A percentile compares a stretch with the other conserved stretches of the same genome.
These are phyloP conservation scores for Aegle marmelos DNA, from an alignment of 345 rosid genomes.

Conservation along the genomic window DNA sequence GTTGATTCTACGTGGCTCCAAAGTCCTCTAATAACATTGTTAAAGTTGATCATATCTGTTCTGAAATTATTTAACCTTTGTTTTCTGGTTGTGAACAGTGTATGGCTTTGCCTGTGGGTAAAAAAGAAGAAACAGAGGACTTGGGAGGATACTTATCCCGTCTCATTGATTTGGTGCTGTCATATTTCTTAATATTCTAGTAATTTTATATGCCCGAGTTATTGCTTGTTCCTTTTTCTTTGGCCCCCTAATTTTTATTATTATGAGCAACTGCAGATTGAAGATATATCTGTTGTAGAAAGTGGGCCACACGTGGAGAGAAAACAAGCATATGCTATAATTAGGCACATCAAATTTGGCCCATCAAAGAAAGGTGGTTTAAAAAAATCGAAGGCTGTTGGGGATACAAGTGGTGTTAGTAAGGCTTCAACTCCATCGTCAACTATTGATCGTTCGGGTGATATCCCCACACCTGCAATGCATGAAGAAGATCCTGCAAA, in stretches of 20 bases:
- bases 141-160: conserved; percentile 62
- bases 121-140: conserved; percentile 52
- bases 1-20: background rate
- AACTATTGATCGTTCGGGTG: conserved; percentile 7
- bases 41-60: background rate
- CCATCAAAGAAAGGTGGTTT: conserved; percentile 60
- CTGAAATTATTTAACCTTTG: background rate
- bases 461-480: background rate
- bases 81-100: conserved; percentile 48
- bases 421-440: background rate
- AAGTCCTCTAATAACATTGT: background rate
- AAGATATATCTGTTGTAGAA: conserved; percentile 59
- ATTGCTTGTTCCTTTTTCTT: background rate
- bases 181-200: background rate
- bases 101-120: conserved; percentile 47
- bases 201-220: background rate
- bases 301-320: conserved; percentile 64
- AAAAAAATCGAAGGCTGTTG: conserved; percentile 38
- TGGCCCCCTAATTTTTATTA: background rate
- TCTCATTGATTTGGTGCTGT: conserved; percentile 50
- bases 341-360: conserved; percentile 74
- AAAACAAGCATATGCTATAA: conserved; percentile 55
- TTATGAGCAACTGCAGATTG: conserved; percentile 43
- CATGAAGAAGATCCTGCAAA: conserved; percentile 20
- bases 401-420: conserved; percentile 3